Base-by-base conservation (phyloP, 2,329 filamentous ascomycete genomes). In the Pezizomycotina sp. region DNA sequence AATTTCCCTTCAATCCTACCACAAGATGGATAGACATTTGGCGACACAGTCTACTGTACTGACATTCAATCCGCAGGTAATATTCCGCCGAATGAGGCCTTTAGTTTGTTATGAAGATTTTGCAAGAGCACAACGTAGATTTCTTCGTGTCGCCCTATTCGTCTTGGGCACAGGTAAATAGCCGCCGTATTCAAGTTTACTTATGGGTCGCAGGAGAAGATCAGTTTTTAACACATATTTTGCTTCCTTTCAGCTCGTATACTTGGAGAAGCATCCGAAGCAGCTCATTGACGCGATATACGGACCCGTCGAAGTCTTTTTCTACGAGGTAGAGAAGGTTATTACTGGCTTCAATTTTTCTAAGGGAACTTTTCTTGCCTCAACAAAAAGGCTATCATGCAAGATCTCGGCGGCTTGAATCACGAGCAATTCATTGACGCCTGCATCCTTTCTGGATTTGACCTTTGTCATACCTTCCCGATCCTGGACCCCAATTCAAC, bases 391-490 rank as follows among this genome's bases (percentile, higher is more conserved):
- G 66, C 67, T 45, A 70, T 84, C 36, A 69, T 86, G 49, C 71
- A 71, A 43, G 68, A 71, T 31, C 62, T 92, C 53, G 62, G 65
- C 61, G 64, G 73, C 56, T 58, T 60, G 44, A 71, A 44, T 25
- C 41, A 81, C 46, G 65, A 77, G 32, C 72, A 82, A 54, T 83
- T 95, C 51, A 66, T 84, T 26, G 83, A 98, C 50, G 76, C 79
- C 21, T 69, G 81, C 43, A 65, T 95, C 42, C 77, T 93, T 57
- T 69, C 77, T 8, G 86, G 86, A 24, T 89, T 77, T 9, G 71
- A 74, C 0, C 84, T 89, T 54, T 66, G 92, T 10, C 69, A 75
- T 2, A 66, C 74, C 1, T 83, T 92, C 51, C 89, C 86, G 2
- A 71, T 75, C 14, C 68, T 93, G 23, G 71, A 75, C 47, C 73